phyloP scores from a whole-genome alignment of 163 green algal genomes.

The Chlamydomonas reinhardtii region DNA sequence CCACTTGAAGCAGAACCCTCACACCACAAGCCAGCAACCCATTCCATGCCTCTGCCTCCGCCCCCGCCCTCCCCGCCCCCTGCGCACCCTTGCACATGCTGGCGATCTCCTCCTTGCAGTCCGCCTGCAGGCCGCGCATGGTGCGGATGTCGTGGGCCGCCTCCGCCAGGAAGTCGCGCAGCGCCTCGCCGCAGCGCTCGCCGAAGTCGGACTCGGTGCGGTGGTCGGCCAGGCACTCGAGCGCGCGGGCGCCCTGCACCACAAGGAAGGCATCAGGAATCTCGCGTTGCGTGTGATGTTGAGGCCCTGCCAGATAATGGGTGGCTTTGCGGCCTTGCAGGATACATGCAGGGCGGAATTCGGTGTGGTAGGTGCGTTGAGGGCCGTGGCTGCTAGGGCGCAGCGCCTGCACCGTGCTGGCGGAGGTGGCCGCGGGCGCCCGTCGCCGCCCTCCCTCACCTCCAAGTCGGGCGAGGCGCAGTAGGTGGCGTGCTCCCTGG shows the following conservation, averaged over 20 bases:
- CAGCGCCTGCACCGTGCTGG: too few species aligned
- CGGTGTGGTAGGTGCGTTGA: too few species aligned
- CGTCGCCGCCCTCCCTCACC: not conserved
- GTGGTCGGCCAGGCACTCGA: constrained; percentile 51
- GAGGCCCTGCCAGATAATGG: too few species aligned
- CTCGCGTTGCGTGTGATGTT: not conserved
- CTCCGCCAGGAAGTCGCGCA: constrained; percentile 42
- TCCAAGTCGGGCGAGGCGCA: constrained; percentile 24
- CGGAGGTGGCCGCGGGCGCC: too few species aligned
- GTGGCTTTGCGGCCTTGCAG: too few species aligned
- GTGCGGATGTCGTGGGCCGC: constrained; percentile 51
- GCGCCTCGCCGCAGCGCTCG: constrained; percentile 1
- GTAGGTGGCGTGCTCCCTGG: constrained; percentile 12
- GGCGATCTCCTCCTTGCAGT: constrained; percentile 54
- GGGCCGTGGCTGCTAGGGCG: too few species aligned
- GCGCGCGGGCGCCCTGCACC: constrained; percentile 6
- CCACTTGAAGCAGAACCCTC: too few species aligned
- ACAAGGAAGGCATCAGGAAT: not conserved
- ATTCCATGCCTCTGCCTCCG: too few species aligned
- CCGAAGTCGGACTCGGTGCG: constrained; percentile 23
- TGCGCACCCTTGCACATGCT: constrained; percentile 37
- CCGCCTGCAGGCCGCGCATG: constrained; percentile 42
- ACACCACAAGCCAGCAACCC: too few species aligned
- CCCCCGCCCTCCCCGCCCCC: too few species aligned
- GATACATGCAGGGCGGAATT: too few species aligned